Percentiles rank a stretch among this genome's conserved stretches.
These are phyloP conservation scores for Cetradonia linearis DNA, from an alignment of 495 filamentous ascomycete genomes.

Conservation along the genomic window DNA sequence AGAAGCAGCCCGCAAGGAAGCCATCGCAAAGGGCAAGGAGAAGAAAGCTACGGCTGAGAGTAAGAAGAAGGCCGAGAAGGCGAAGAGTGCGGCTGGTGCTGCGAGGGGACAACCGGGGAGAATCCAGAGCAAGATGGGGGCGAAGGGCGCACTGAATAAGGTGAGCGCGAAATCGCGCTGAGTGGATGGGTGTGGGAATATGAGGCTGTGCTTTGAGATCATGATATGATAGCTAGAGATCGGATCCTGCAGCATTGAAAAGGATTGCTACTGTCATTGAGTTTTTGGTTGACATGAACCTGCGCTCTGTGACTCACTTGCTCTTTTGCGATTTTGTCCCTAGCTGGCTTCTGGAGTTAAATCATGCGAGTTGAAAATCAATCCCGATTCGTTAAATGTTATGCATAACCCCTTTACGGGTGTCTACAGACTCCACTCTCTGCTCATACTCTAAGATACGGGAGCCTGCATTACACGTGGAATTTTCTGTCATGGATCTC, in stretches of 20 bases:
- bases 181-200: constrained; percentile 6
- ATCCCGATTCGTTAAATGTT: too few relatives aligned
- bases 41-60: constrained; percentile 79
- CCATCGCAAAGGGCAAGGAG: constrained; percentile 94
- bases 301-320: too few relatives aligned
- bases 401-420: too few relatives aligned
- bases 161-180: constrained; percentile 77
- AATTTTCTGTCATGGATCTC: too few relatives aligned
- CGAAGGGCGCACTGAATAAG: constrained; percentile 83
- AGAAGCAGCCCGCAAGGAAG: constrained; percentile 75
- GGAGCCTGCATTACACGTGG: too few relatives aligned
- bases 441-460: too few relatives aligned
- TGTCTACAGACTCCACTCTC: too few relatives aligned
- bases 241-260: not conserved
- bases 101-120: constrained; percentile 66
- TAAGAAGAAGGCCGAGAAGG: constrained; percentile 99
- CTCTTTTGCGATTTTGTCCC: too few relatives aligned
- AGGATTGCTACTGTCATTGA: not conserved
- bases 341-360: too few relatives aligned
- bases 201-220: not conserved
- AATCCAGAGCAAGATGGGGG: constrained; percentile 92
- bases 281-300: too few relatives aligned
- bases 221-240: not conserved
- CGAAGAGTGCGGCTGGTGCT: constrained; percentile 69
- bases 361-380: too few relatives aligned